Evolutionary conservation across 441 rosid species (phyloP).

Genomic region (Arabidopsis hybrid): DNA sequence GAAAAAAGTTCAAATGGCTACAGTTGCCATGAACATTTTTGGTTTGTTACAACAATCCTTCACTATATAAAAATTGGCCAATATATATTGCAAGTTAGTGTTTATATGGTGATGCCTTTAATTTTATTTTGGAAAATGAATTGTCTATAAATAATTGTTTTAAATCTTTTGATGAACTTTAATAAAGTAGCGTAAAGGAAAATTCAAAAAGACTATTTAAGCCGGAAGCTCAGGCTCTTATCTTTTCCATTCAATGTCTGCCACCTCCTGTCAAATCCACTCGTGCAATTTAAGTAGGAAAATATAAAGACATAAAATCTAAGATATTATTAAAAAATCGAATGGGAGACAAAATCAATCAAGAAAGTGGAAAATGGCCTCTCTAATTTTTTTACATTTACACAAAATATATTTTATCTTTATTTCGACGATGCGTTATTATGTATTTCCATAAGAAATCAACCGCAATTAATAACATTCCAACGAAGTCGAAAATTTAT

Average conservation of each 20-base stretch:
- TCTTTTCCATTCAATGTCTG: constrained; percentile 43
- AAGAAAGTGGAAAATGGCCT: constrained; percentile 9
- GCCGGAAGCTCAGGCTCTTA: constrained; percentile 29
- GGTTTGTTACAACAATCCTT: constrained; percentile 3
- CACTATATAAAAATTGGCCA: neutral
- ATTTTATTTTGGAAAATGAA: neutral
- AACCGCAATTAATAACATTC: neutral
- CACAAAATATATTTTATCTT: neutral
- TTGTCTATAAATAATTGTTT: neutral
- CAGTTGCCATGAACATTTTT: neutral
- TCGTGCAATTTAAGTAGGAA: constrained; percentile 37
- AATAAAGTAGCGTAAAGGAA: neutral
- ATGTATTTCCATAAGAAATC: neutral
- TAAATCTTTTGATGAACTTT: neutral
- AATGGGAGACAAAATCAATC: constrained; percentile 28
- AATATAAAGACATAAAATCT: neutral
- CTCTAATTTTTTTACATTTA: neutral
- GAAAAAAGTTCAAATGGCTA: no score
- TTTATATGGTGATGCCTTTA: neutral
- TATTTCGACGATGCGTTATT: neutral
- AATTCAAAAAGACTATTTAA: constrained; percentile 24
- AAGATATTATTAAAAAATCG: constrained; percentile 3
- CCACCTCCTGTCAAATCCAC: constrained; percentile 42
- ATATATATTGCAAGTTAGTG: neutral
- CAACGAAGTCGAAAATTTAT: neutral